Evolutionary conservation across 2,329 filamentous ascomycete species (phyloP), one percentile per base, ranked within the genome.

Genomic region (Hymenoscyphus repandus): DNA sequence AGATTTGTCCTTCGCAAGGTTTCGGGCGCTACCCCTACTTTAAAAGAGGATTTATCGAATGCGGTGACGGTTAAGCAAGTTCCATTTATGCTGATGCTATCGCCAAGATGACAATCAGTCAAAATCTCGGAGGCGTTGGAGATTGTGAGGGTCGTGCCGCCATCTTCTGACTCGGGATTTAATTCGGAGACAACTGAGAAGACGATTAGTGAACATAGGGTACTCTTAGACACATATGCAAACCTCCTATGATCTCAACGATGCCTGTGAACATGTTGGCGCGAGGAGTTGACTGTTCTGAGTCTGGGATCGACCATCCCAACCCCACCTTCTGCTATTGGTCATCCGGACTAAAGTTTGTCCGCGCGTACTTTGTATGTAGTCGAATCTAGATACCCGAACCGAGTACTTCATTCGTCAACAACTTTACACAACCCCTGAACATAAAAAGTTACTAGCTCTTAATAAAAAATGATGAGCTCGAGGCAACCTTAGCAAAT

Each of bases 1-100:
- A 99, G 82, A 72, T 97, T 95, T 53, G 95, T 99, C 51, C 95
- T 83, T 52, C 93, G 90, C 50, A 99, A 83, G 13, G 93, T 99
- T 74, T 99, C 93, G 52, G 93, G 93, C 7, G 93, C 90, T 58
- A 96, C 86, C 66, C 93, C 92, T 59, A 97, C 90, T 64, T 88
- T 92, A 82, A 99, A 99, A 58, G 70, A 70, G 22, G 55, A 67
- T 49, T 69, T 70, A 49, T 70, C 73, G 68, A 90, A 86, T 53
- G 77, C 73, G n/a, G 86, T 96, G 50, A 97, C 87, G 11, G 93
- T 99, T 47, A 99, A 82, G 69, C 93, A 99, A 64, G 90, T 91
- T 65, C 93, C 93, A 73, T 99, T 99, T 68, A 99, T 80, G 67
- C 85, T 82, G 69, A 99, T 97, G 67, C 88, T 95, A 76, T 99